Evolutionary conservation across 164 flowering plant genomes (phyloP), one percentile per base, ranked within the genome.

Genomic region (Vitis rotundifolia): DNA sequence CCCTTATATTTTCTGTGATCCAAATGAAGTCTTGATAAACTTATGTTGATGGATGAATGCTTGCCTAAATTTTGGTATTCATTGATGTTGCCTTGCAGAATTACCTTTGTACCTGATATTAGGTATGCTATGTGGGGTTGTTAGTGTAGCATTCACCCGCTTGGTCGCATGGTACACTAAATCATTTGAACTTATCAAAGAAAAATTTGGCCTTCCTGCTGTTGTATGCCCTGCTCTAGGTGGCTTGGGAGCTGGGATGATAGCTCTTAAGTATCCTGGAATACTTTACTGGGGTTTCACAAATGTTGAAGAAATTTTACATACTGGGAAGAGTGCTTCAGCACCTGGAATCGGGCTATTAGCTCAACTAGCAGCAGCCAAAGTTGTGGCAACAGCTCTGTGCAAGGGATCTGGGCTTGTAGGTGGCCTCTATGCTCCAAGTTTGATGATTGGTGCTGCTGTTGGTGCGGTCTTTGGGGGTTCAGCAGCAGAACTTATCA

Each of bases 371-470:
- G 85, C 87, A 29, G 95, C 87, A 18, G 99, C 99, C 62, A 95
- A 95, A 81, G 99, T 95, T 66, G 91, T 93, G 60, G 98, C 99
- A 11, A 93, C 99, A 22, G 92, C 99, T 76, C 79, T 95, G 58
- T 95, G 99, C 76, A 95, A 89, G 74, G 99, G 99, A 11, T 96
- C 99, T 78, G 97, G 98, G 64, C 98, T 96, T 76, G 99, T 96
- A 55, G 99, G 99, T 68, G 99, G 99, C 60, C 88, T 93, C 19
- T 95, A 95, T 86, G 99, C 99, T n/a, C 99, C 98, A 31, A 95
- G 98, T 82, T 86, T 95, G 80, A 95, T 95, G 99, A 95, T 93
- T 80, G 99, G 99, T 73, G 97, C 99, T 77, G 98, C 99, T 66
- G 90, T 91, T 71, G 99, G 99, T 74, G 98, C 99, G 74, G 97